Percentiles rank a stretch among this genome's conserved stretches.
phyloP scores from a whole-genome alignment of 768 basidiomycete genomes.

The Lactarius hatsudake region DNA sequence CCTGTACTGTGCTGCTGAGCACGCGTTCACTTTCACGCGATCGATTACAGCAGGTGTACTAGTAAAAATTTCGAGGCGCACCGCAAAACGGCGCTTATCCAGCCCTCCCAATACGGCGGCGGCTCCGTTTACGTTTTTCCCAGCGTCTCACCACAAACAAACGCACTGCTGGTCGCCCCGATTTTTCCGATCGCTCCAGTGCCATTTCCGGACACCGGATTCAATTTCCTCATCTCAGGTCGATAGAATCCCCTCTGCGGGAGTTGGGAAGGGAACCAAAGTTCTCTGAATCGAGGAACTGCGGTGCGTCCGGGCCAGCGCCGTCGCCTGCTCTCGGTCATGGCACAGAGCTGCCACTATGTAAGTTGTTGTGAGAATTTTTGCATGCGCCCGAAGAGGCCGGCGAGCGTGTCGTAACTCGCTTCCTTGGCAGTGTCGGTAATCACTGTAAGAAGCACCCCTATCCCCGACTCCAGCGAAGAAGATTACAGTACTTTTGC shows the following conservation, averaged over 20 bases:
- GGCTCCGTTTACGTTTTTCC: not conserved
- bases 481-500: not conserved
- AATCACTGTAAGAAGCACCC: not conserved
- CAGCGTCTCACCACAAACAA: not conserved
- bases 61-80: not conserved
- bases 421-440: not conserved
- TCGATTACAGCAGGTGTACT: not conserved
- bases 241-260: not conserved
- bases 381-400: conserved; percentile 5
- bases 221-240: not conserved
- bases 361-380: not conserved
- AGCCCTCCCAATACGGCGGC: not conserved
- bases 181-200: not conserved
- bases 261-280: not conserved
- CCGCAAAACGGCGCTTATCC: not conserved
- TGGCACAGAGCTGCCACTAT: not conserved
- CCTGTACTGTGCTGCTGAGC: not conserved
- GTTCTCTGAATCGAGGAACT: not conserved
- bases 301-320: too few relatives aligned
- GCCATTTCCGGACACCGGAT: not conserved
- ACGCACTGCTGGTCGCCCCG: not conserved
- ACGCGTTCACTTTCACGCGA: not conserved
- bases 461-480: not conserved
- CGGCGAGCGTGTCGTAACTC: not conserved
- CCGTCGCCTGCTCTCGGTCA: not conserved